Evolutionary conservation across 1,284 basidiomycete species (phyloP), one percentile per base, ranked within the genome.

Genomic region (Boletus sp.): DNA sequence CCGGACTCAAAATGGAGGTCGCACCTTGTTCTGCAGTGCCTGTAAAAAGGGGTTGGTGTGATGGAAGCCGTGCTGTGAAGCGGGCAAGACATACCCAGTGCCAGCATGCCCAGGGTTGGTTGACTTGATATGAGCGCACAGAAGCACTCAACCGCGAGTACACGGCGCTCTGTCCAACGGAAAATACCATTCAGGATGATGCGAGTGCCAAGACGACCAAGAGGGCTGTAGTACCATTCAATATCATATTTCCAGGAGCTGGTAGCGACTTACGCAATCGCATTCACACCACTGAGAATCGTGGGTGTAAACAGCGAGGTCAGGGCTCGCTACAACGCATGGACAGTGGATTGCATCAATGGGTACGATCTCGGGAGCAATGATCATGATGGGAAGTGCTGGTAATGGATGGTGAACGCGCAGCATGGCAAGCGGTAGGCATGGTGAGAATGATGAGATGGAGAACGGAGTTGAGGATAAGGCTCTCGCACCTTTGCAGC

Each of bases 61-160:
- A 52, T 33, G n/a, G 23, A 46, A 31, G 8, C 16, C 17, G n/a
- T 9, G 14, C 6, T 11, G 28, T 5, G 19, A 44, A 14, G 14
- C 25, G 16, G 27, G 23, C 8, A 35, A 30, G 30, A 58, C 55
- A 25, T 40, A 27, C 44, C 43, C 35, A 58, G 53, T 2, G 57
- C 56, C 16, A 68, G 67, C 61, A 65, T 65, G 7, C 67, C 56
- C n/a, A n/a, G n/a, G n/a, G n/a, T n/a, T n/a, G n/a, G n/a, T n/a
- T n/a, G n/a, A n/a, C n/a, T n/a, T n/a, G n/a, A n/a, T n/a, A n/a
- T n/a, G n/a, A 37, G 44, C 0, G 17, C 49, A 37, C 53, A 59
- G 11, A 59, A 59, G 27, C 57, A 62, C 53, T 62, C 37, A 2
- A 59, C 1, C 6, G 56, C 11, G 8, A 62, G 53, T 1, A 53